Conservation (phyloP, 768 basidiomycete species). For the Thelephora aurantiotincta region DNA sequence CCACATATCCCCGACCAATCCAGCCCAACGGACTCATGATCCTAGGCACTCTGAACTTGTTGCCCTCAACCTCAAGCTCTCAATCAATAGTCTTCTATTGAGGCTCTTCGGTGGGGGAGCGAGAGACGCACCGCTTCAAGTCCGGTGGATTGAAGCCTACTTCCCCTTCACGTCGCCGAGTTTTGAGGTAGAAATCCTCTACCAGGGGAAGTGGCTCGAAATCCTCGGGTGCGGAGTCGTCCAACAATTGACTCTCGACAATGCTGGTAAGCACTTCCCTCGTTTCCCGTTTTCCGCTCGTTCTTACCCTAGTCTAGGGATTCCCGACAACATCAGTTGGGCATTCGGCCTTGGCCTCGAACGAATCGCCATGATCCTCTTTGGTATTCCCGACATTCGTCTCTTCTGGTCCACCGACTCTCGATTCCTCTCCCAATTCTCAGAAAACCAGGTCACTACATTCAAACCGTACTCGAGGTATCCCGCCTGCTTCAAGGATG, state of each 20-base stretch:
- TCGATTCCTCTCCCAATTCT: slow-evolving; percentile 83
- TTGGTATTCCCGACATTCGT: slow-evolving; percentile 93
- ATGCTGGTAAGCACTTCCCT: slow-evolving; percentile 56
- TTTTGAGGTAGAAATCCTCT: slow-evolving; percentile 96
- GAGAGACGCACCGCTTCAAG: slow-evolving; percentile 58
- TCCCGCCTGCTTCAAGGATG: slow-evolving; percentile 86
- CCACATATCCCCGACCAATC: slow-evolving; percentile 60
- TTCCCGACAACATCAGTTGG: slow-evolving; percentile 84
- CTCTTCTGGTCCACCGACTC: slow-evolving; percentile 90
- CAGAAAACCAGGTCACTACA: slow-evolving; percentile 53
- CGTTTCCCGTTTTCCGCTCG: slow-evolving; percentile 84
- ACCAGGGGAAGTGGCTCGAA: slow-evolving; percentile 93
- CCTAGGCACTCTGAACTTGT: slow-evolving; percentile 58
- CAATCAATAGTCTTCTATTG: slow-evolving; percentile 76
- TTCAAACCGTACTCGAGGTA: slow-evolving; percentile 92
- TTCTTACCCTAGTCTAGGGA: slow-evolving; percentile 36
- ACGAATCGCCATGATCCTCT: slow-evolving; percentile 95
- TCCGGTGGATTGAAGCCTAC: slow-evolving; percentile 96
- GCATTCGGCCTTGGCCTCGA: slow-evolving; percentile 97
- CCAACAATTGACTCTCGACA: slow-evolving; percentile 71
- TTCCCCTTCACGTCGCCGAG: slow-evolving; percentile 98
- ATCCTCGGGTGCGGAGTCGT: slow-evolving; percentile 92
- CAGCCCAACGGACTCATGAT: slow-evolving; percentile 68
- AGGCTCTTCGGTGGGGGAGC: slow-evolving; percentile 59
- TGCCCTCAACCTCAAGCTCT: slow-evolving; percentile 77